These are phyloP conservation scores for Cryptococcus depauperatus DNA, from an alignment of 1,284 basidiomycete species.

Conservation along the genomic window DNA sequence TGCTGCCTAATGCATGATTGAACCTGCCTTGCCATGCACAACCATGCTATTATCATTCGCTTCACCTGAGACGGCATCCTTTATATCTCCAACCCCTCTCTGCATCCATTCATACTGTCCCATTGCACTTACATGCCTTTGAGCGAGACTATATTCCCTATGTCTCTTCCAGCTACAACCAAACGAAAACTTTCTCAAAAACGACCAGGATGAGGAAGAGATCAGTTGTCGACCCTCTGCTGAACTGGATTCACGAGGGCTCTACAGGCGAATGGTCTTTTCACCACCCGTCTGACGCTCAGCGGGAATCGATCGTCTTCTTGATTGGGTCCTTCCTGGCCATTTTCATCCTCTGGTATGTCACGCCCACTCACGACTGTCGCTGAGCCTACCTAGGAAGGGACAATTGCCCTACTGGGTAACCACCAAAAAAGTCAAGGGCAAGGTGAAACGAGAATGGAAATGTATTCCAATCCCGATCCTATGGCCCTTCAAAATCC, in stretches of 20 bases:
- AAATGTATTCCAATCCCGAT: conserved; percentile 13
- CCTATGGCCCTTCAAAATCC: conserved; percentile 26
- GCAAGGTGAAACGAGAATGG: conserved; percentile 2
- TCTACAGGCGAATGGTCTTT: conserved; percentile 12
- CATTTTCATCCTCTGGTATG: conserved; percentile 21
- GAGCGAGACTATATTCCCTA: too few relatives aligned
- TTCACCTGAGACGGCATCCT: too few relatives aligned
- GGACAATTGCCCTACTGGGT: conserved; percentile 10
- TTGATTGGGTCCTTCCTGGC: conserved; percentile 12
- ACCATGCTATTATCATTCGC: too few relatives aligned
- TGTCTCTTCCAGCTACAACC: too few relatives aligned
- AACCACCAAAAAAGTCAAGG: neutral
- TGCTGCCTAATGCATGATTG: too few relatives aligned
- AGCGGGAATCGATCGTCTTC: conserved; percentile 17
- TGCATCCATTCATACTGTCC: too few relatives aligned
- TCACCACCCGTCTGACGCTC: conserved; percentile 20
- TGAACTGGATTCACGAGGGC: conserved; percentile 13
- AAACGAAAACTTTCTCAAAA: too few relatives aligned
- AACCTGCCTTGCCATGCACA: too few relatives aligned
- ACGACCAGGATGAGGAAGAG: conserved; percentile 2
- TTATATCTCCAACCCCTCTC: too few relatives aligned
- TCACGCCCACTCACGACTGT: neutral
- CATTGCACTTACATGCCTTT: too few relatives aligned
- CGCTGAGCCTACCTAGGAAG: conserved; percentile 3
- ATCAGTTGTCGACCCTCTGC: conserved; percentile 5